Percentiles rank a stretch among this genome's conserved stretches.
These are phyloP conservation scores for Macrophomina pseudophaseolina DNA, from an alignment of 2,329 filamentous ascomycete species.

Conservation along the genomic window DNA sequence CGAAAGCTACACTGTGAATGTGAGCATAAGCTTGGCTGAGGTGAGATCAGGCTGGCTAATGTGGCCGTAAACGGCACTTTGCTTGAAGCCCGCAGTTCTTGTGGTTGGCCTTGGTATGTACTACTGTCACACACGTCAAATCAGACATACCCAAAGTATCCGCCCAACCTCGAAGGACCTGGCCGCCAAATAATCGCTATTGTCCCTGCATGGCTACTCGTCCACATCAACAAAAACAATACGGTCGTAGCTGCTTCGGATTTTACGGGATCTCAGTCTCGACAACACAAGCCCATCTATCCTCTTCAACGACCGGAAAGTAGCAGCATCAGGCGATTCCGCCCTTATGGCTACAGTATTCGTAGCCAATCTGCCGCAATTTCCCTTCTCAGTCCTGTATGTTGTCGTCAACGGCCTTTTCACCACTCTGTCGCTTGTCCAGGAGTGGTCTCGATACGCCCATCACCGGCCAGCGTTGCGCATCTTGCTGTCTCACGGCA, in stretches of 20 bases:
- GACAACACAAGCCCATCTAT: background rate
- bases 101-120: no score
- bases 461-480: background rate
- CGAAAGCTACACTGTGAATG: no score
- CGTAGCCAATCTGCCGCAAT: conserved; percentile 7
- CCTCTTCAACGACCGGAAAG: background rate
- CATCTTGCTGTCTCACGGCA: background rate
- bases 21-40: no score
- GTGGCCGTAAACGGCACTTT: no score
- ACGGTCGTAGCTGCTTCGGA: background rate
- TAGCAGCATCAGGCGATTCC: background rate
- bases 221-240: background rate
- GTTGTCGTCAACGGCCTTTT: conserved; percentile 53
- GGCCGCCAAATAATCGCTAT: no score
- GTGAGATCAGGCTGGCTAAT: no score
- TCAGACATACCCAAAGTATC: no score
- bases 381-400: conserved; percentile 53
- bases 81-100: no score
- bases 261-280: background rate
- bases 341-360: background rate
- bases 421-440: conserved; percentile 53
- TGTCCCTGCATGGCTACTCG: no score
- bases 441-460: conserved; percentile 49
- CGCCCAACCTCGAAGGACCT: no score
- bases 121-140: no score